Evolutionary conservation across 345 rosid species (phyloP), one percentile per base, ranked within the genome.

Genomic region (Brassica carinata): DNA sequence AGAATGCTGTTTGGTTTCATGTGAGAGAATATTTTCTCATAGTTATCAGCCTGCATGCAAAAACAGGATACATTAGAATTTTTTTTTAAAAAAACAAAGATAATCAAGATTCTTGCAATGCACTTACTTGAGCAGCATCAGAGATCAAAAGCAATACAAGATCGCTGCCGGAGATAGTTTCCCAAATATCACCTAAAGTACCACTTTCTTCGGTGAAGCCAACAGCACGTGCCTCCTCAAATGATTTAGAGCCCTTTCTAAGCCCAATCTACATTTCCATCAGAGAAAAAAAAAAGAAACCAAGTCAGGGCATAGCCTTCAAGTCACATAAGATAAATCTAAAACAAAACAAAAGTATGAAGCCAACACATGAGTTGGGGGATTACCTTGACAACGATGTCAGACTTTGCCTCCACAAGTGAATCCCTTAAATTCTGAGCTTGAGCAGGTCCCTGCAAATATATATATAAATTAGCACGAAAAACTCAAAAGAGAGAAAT

Each of bases 1-100:
- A 94, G 98, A 48, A 94, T 92, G 87, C 97, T 91, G 82, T 92
- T 94, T 76, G 97, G 96, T 66, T 91, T 94, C 98, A 94, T 90
- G 88, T 87, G 88, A 40, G 97, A 89, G 84, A 92, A 88, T 51
- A 92, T 58, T 77, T 92, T 89, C 77, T 90, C 98, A 77, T 89
- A 89, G 82, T 88, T 92, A 81, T 94, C 97, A 8, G 96, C 97
- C 98, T 94, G 89, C 59, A 84, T 94, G 89, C 0, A 75, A 38
- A 69, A 62, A 51, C 27, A 73, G 1, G 4, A 77, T 27, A 36
- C 27, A 53, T 63, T 17, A 55, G 19, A 48, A 7, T 34, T 5
- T 33, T 19, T 19, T 19, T 23, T 23, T 23, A 23, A 23, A 23
- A 23, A 23, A 23, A 4, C 6, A 4, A 33, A 33, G 38, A 1